Evolutionary conservation across 2,329 filamentous ascomycete species (phyloP).

Genomic region (Ophiostoma sp.): DNA sequence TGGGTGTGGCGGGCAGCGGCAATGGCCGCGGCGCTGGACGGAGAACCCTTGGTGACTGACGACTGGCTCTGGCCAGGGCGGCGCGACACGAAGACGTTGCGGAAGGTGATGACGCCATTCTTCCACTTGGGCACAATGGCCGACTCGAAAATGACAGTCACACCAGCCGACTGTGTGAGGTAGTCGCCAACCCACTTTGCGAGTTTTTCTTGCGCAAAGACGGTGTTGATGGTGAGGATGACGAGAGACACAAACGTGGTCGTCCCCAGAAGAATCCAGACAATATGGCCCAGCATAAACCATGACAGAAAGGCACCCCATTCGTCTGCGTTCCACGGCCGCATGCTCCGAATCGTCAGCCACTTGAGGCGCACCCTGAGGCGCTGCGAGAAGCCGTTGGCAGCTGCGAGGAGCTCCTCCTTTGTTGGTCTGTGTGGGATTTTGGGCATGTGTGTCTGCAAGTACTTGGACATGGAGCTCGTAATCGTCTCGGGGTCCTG

Average conservation of each 20-base stretch:
- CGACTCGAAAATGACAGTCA: conserved; percentile 94
- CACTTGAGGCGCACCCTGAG: conserved; percentile 93
- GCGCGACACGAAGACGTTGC: conserved; percentile 91
- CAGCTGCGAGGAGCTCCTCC: conserved; percentile 85
- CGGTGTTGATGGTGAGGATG: conserved; percentile 89
- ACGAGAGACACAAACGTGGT: conserved; percentile 93
- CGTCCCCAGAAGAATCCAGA: conserved; percentile 94
- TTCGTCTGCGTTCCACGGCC: conserved; percentile 93
- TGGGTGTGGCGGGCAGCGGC: conserved; percentile 55
- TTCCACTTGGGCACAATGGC: conserved; percentile 96
- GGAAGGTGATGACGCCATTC: conserved; percentile 90
- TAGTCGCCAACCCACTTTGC: conserved; percentile 94
- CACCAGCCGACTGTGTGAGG: conserved; percentile 83
- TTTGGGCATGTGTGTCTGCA: conserved; percentile 55
- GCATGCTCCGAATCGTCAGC: conserved; percentile 88
- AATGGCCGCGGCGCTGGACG: conserved; percentile 73
- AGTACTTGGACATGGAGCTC: conserved; percentile 53
- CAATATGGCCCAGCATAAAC: conserved; percentile 86
- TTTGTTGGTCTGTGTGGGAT: conserved; percentile 86
- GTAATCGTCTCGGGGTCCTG: conserved; percentile 42
- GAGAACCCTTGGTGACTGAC: conserved; percentile 88
- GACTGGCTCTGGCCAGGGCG: conserved; percentile 75
- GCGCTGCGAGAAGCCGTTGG: conserved; percentile 87
- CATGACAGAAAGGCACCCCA: conserved; percentile 94
- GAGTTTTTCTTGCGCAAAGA: conserved; percentile 93